These are phyloP conservation scores for Micractinium sp. DNA, from an alignment of 139 green algal genomes.

Conservation along the genomic window DNA sequence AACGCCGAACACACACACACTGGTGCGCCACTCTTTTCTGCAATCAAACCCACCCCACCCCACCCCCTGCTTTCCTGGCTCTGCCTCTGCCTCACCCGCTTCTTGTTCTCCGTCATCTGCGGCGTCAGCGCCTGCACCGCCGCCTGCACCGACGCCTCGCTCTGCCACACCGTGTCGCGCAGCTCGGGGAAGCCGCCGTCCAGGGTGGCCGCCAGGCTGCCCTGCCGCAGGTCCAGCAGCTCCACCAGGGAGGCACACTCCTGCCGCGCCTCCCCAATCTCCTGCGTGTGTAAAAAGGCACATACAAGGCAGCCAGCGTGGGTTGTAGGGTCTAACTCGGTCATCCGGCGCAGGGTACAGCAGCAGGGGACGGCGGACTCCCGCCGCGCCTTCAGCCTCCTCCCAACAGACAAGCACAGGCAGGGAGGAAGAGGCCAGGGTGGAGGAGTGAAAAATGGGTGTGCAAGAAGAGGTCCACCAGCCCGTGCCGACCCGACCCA, in stretches of 20 bases:
- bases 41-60: neutral
- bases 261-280: constrained; percentile 58
- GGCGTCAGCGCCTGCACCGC: constrained; percentile 81
- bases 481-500: too few species aligned
- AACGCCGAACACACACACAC: neutral
- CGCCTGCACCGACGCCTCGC: constrained; percentile 61
- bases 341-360: neutral
- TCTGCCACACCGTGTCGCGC: constrained; percentile 75
- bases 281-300: constrained; percentile 14
- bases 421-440: too few species aligned
- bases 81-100: constrained; percentile 54
- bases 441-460: too few species aligned
- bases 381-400: neutral
- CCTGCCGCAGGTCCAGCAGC: constrained; percentile 70
- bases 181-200: constrained; percentile 79
- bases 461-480: too few species aligned
- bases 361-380: too few species aligned
- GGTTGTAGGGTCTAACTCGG: neutral
- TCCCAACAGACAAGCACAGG: neutral
- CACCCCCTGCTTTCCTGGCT: neutral
- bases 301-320: neutral
- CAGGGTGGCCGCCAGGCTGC: constrained; percentile 52
- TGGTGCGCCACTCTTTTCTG: too few species aligned
- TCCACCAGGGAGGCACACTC: constrained; percentile 69
- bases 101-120: constrained; percentile 84